Base-by-base conservation (phyloP, 352 stramenopile genomes). In the Phytophthora cactorum region DNA sequence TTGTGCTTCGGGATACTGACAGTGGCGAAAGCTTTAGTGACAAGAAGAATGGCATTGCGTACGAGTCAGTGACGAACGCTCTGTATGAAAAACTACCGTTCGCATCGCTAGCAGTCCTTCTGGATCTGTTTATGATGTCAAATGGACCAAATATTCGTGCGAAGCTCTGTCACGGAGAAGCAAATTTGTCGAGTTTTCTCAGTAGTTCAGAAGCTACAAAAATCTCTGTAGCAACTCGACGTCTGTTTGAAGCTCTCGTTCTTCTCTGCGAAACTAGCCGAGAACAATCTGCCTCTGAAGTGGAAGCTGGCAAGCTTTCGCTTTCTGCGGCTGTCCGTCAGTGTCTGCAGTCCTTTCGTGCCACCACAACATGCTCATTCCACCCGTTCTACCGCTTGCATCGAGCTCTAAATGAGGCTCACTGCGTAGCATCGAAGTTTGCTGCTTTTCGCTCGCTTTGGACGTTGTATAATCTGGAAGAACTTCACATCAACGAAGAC, bases 101-200 rank as follows among this genome's bases (percentile, higher is more conserved):
- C 1, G 78, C 74, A 0, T 74, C 74, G 3, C 56, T 93, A 31
- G 67, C 68, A 0, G 71, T 88, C 4, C 75, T 74, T 52, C 57
- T 93, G 29, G 85, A 93, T 54, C 67, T 91, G n/a, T 93, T 93
- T 50, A 93, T 93, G 85, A 90, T 90, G 77, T 70, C 78, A 0
- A 54, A 51, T 7, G 85, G 85, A 0, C 85, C 83, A 0, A 93
- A 91, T 63, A 55, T 93, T 46, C 78, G 83, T 27, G 85, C 81
- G 0, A 92, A 93, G 56, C 58, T 93, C 5, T 93, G 85, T 14
- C 85, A 93, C 34, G 85, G 85, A 12, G 81, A 92, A 69, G 70
- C 81, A 0, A 74, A 72, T 69, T 66, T 91, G 17, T 63, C 71
- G 2, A 69, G 57, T 0, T 63, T 90, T 15, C 15, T 59, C 7